Conservation (phyloP, 805 yeast genomes). For the Pichia manshurica region DNA sequence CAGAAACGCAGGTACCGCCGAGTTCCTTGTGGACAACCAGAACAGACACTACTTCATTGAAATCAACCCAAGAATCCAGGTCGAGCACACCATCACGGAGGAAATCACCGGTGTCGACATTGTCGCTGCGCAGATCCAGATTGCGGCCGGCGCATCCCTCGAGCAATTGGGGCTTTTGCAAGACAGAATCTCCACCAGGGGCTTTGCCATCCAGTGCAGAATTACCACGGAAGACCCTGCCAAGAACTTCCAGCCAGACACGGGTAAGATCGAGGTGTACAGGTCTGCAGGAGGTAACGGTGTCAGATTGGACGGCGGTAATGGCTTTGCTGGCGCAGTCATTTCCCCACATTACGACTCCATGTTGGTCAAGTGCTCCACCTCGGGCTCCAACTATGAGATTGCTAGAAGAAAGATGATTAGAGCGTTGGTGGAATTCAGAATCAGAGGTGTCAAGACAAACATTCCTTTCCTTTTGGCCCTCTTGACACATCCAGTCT, state of each 20-base stretch:
- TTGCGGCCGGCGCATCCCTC: constrained; percentile 96
- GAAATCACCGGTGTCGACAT: constrained; percentile 97
- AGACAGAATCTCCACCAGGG: constrained; percentile 91
- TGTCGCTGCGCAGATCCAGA: constrained; percentile 97
- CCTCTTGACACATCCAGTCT: constrained; percentile 81
- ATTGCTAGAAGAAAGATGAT: constrained; percentile 97
- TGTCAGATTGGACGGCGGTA: constrained; percentile 97
- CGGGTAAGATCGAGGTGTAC: constrained; percentile 96
- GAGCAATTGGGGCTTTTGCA: constrained; percentile 88
- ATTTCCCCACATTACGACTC: constrained; percentile 97
- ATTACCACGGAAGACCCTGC: constrained; percentile 98
- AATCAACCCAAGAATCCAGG: constrained; percentile 97
- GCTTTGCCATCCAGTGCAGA: constrained; percentile 98
- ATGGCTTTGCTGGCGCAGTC: constrained; percentile 94
- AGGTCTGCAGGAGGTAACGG: constrained; percentile 99
- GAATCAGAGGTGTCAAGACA: constrained; percentile 98
- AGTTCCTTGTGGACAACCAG: constrained; percentile 87
- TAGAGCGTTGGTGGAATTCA: constrained; percentile 92
- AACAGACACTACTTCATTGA: constrained; percentile 96
- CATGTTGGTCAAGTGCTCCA: constrained; percentile 94
- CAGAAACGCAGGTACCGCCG: constrained; percentile 98
- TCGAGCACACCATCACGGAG: constrained; percentile 97
- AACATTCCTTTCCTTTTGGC: constrained; percentile 95
- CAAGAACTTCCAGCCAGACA: constrained; percentile 96
- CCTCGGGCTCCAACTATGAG: constrained; percentile 96